Evolutionary conservation across 1,139 yeast genomes (phyloP), one percentile per base, ranked within the genome.

Genomic region (Candida sp.): DNA sequence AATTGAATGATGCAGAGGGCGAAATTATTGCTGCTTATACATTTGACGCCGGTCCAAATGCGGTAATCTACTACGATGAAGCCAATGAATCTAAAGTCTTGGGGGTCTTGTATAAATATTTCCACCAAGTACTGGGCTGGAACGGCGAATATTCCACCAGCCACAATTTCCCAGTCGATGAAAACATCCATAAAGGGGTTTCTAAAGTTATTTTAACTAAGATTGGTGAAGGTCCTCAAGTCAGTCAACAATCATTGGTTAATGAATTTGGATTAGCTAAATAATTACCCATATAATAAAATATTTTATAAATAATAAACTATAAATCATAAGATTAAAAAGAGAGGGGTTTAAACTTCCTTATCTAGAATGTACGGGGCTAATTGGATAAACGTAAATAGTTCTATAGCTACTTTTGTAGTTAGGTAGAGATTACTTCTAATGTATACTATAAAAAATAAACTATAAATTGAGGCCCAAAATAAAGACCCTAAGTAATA

Each of bases 41-140:
- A 3, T 93, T 87, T 60, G 99, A 93, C 64, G 99, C 99, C 34
- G 99, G 99, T 58, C 99, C 99, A 63, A 93, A 93, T 68, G 96
- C 97, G 11, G 99, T 93, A 40, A 79, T 93, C 49, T 93, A 93
- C 71, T 93, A 91, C 63, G 82, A 85, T 60, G 77, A 77, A 53
- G 73, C 82, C 53, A 78, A 91, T 65, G 97, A 90, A 64, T 58
- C 68, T 25, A 73, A 73, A 51, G 84, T 93, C 8, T 74, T 85
- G 56, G 79, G 87, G 7, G 68, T 81, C 53, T 63, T 86, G 43
- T 68, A 82, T 63, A 68, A 70, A 46, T 64, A 78, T 47, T 81
- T 88, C 55, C 62, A 66, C 42, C 60, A 73, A 42, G 82, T 84
- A 41, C 67, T 70, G n/a, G 96, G 96, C 21, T 89, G 96, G 96